Percentiles rank a stretch among this genome's conserved stretches.
Evolutionary conservation across 768 basidiomycete species (phyloP).

Genomic region (Boletus insuetus): DNA sequence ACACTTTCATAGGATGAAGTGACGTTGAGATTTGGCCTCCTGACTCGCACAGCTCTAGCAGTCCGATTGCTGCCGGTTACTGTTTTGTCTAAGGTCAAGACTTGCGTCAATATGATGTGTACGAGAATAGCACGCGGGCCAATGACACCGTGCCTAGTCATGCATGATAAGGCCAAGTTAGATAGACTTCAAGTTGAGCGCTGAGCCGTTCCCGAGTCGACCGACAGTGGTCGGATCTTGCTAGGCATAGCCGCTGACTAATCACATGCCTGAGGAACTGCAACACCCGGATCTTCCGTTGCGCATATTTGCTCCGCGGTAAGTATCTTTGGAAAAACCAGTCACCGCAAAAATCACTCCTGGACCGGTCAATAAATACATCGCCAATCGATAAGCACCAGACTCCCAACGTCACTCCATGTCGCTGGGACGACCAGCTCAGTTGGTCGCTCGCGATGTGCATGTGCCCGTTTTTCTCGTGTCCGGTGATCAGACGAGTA

Average conservation of each 20-base stretch:
- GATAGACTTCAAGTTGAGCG: background rate
- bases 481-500: slow-evolving; percentile 1
- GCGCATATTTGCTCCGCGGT: slow-evolving; percentile 9
- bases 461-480: background rate
- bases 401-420: background rate
- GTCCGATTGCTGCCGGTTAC: too few species aligned
- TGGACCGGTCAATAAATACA: slow-evolving; percentile 8
- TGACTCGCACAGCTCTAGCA: too few species aligned
- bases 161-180: background rate
- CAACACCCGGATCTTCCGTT: slow-evolving; percentile 12
- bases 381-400: too few species aligned
- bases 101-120: too few species aligned
- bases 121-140: background rate
- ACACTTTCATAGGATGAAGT: background rate
- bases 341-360: too few species aligned
- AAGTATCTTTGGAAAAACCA: background rate
- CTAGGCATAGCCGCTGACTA: background rate
- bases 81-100: too few species aligned
- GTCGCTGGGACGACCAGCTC: background rate
- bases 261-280: background rate
- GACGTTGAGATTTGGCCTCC: too few species aligned
- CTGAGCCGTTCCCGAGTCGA: too few species aligned
- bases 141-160: background rate
- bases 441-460: background rate
- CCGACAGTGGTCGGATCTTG: slow-evolving; percentile 12